Evolutionary conservation across 306 rosid genomes (phyloP).

Genomic region (Sechiopsis laciniata): DNA sequence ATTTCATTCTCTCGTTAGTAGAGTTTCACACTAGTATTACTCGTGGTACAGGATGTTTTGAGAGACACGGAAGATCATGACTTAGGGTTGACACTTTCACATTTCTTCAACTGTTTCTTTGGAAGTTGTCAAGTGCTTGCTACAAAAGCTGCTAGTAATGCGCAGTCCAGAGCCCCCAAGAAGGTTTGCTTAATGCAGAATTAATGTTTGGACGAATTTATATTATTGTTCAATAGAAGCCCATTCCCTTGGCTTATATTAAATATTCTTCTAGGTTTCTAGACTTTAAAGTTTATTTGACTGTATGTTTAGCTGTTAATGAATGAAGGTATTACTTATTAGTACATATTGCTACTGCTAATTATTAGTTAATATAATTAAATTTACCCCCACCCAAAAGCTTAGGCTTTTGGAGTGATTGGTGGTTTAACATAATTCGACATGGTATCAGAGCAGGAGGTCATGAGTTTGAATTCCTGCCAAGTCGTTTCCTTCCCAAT

Average conservation of each 20-base stretch:
- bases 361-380: too few species aligned
- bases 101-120: constrained; percentile 83
- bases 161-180: constrained; percentile 46
- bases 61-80: constrained; percentile 94
- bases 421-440: too few species aligned
- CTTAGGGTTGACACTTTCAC: constrained; percentile 65
- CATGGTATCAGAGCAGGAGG: too few species aligned
- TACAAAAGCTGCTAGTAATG: constrained; percentile 35
- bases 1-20: constrained; percentile 16
- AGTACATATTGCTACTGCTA: not conserved
- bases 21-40: constrained; percentile 15
- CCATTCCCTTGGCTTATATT: constrained; percentile 2
- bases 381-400: too few species aligned
- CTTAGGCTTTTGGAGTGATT: too few species aligned
- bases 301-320: constrained; percentile 6
- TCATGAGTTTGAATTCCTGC: too few species aligned
- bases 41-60: constrained; percentile 55
- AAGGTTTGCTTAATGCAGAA: constrained; percentile 41
- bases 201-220: not conserved
- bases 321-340: not conserved
- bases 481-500: too few species aligned
- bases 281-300: not conserved
- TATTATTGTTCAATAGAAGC: not conserved
- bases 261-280: constrained; percentile 1
- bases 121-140: constrained; percentile 67